A percentile compares a stretch with the other conserved stretches of the same genome.
These are phyloP conservation scores for Torrubiellomyces zombiae DNA, from an alignment of 2,329 filamentous ascomycete genomes.

Conservation along the genomic window DNA sequence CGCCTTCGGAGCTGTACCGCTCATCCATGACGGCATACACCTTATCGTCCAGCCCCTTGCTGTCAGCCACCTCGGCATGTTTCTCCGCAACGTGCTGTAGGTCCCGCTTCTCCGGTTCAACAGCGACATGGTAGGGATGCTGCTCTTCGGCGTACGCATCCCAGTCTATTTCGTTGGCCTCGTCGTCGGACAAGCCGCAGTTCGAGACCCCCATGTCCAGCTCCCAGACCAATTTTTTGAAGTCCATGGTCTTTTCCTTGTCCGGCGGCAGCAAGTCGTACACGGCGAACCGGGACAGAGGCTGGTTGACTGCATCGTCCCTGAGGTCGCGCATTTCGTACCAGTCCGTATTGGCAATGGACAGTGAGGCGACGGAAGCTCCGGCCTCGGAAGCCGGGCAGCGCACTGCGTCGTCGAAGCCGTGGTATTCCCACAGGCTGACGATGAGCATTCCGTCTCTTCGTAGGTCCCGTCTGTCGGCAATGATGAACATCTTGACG, in stretches of 20 bases:
- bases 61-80: slow-evolving; percentile 1
- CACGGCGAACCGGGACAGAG: slow-evolving; percentile 2
- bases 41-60: neutral
- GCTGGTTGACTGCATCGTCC: neutral
- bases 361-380: slow-evolving; percentile 1
- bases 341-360: slow-evolving; percentile 2
- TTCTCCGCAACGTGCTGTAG: neutral
- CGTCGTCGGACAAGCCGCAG: slow-evolving; percentile 1
- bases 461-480: too few relatives aligned
- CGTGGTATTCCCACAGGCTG: slow-evolving; percentile 3
- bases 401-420: slow-evolving; percentile 3
- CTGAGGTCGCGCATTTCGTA: slow-evolving; percentile 1
- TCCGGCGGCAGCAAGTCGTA: slow-evolving; percentile 2
- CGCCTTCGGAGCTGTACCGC: slow-evolving; percentile 1
- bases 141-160: neutral
- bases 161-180: neutral
- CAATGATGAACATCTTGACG: too few relatives aligned
- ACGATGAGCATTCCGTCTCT: slow-evolving; percentile 3
- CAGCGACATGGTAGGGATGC: neutral
- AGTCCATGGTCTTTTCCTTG: too few relatives aligned
- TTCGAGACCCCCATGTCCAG: slow-evolving; percentile 1
- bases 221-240: neutral
- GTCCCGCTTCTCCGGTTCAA: slow-evolving; percentile 1
- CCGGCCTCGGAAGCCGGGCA: neutral
- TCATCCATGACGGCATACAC: slow-evolving; percentile 2